phyloP scores from a whole-genome alignment of 2,329 filamentous ascomycete species.

The Pseudogymnoascus sp. region DNA sequence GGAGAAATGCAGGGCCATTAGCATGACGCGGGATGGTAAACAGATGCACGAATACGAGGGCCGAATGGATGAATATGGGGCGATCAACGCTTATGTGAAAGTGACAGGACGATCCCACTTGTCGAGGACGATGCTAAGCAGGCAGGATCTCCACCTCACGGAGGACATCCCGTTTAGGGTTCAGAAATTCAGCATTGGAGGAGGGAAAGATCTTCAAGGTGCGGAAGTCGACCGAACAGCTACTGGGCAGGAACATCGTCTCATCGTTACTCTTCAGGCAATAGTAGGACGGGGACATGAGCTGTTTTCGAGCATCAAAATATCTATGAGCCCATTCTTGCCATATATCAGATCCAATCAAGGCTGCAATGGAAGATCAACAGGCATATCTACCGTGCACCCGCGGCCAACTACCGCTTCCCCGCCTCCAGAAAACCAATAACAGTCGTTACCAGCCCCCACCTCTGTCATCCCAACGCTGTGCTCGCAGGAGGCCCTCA shows the following conservation, averaged over 20 bases:
- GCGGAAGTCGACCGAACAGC: neutral
- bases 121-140: neutral
- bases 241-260: neutral
- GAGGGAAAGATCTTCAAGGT: neutral
- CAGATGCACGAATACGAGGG: neutral
- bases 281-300: neutral
- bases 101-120: slow-evolving; percentile 5
- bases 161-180: neutral
- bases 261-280: neutral
- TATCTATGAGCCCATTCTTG: neutral
- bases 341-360: neutral
- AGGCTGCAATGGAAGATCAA: neutral
- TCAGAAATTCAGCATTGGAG: neutral
- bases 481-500: neutral
- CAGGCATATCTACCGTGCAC: neutral
- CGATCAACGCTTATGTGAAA: slow-evolving; percentile 1
- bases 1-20: neutral
- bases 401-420: slow-evolving; percentile 1
- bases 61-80: neutral
- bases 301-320: neutral
- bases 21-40: neutral
- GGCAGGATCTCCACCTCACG: neutral
- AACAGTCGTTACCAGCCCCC: neutral
- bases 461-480: neutral
- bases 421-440: neutral